Base-by-base conservation (phyloP, 225 moss, liverwort and hornwort species). In the Straminergon stramineum region DNA sequence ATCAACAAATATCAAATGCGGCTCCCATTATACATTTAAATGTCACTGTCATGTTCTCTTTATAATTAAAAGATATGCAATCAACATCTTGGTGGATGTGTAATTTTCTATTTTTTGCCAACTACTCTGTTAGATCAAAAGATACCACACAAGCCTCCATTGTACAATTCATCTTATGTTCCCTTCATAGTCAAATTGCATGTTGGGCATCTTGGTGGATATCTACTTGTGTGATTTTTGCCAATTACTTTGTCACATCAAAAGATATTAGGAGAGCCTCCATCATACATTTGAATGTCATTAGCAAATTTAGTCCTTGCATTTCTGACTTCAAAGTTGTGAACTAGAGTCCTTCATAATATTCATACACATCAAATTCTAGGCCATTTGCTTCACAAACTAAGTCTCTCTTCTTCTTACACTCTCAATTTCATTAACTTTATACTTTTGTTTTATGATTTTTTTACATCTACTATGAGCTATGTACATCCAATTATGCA, bases 81-180 rank as follows among this genome's bases (percentile, higher is more conserved):
- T 48, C 48, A 48, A 20, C 20, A 67, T 37, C 37, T 67, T 67
- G 20, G 20, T 67, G 6, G 20, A 20, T 67, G 37, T 20, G 11
- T 67, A 67, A 10, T 19, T 67, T 67, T 19, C 10, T 11, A 5
- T 20, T 67, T 9, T 66, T 66, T 16, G 18, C 9, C 10, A 32
- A 66, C 34, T 1, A 66, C 17, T 66, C 1, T 35, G 3, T n/a
- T 12, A n/a, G 7, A 69, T 39, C 37, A n/a, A 37, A 13, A 13
- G 11, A 69, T 18, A 51, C 0, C 1, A 5, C 1, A 76, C 2
- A 0, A 76, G 21, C 2, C 8, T 76, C 5, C 3, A 20, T 13
- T 0, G 4, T 75, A 32, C 13, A 32, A 13, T 21, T 32, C 7
- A 52, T 34, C 21, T 8, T 1, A 53, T 32, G 1, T 34, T 21